Conservation (phyloP, 768 basidiomycete species). For the Fibroporia radiculosa region DNA sequence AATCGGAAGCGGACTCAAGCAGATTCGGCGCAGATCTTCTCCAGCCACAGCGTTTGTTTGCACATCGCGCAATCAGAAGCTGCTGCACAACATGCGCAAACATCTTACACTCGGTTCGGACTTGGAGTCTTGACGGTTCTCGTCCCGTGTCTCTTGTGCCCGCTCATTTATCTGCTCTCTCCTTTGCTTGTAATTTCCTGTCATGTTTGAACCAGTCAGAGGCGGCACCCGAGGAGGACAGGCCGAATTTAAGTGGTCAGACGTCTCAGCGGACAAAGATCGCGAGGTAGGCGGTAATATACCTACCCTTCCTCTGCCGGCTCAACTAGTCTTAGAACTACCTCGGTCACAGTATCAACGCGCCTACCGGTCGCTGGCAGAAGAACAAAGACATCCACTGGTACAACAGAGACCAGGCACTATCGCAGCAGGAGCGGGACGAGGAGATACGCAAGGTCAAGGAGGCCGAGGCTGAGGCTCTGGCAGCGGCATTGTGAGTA, state of each 20-base stretch:
- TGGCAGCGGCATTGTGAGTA: slow-evolving; percentile 70
- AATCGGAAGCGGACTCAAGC: too few relatives aligned
- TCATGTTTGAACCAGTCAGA: slow-evolving; percentile 79
- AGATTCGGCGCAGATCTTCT: too few relatives aligned
- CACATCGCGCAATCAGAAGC: slow-evolving; percentile 3
- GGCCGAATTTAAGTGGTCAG: slow-evolving; percentile 87
- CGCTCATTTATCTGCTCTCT: not conserved
- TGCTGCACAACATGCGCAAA: slow-evolving; percentile 9
- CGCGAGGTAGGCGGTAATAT: slow-evolving; percentile 53
- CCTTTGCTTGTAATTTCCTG: not conserved
- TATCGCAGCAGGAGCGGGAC: slow-evolving; percentile 36
- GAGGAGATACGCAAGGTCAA: slow-evolving; percentile 82
- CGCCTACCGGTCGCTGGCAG: slow-evolving; percentile 94
- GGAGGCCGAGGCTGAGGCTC: slow-evolving; percentile 83
- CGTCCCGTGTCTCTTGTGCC: not conserved
- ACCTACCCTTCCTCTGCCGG: not conserved
- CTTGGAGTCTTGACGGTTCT: too few relatives aligned
- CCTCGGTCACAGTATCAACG: slow-evolving; percentile 90
- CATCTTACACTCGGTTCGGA: slow-evolving; percentile 2
- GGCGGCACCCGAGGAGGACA: slow-evolving; percentile 91
- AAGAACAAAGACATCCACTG: slow-evolving; percentile 97
- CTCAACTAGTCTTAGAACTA: slow-evolving; percentile 56
- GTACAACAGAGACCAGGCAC: slow-evolving; percentile 65
- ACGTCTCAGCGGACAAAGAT: slow-evolving; percentile 89
- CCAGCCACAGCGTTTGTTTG: not conserved